These are phyloP conservation scores for Salix viminalis DNA, from an alignment of 345 rosid species.

Conservation along the genomic window DNA sequence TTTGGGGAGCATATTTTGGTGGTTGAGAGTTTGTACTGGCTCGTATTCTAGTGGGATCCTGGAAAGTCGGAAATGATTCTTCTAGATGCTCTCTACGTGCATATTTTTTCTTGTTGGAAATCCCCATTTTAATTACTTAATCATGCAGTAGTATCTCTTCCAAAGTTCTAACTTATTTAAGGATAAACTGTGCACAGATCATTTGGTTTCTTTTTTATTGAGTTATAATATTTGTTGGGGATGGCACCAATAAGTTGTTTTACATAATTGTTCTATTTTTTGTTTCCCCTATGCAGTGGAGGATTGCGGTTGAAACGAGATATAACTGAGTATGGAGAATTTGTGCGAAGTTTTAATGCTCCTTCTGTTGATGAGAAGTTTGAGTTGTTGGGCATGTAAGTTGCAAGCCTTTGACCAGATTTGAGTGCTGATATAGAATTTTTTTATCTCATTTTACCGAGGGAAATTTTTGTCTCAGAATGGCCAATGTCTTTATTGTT, in stretches of 20 bases:
- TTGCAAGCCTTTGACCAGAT: conserved; percentile 1
- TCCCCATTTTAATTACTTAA: not conserved
- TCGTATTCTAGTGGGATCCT: not conserved
- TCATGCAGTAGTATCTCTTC: not conserved
- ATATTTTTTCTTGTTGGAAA: not conserved
- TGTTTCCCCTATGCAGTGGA: conserved; percentile 51
- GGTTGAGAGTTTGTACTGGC: not conserved
- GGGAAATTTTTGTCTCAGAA: conserved; percentile 38
- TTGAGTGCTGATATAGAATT: not conserved
- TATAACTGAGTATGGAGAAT: conserved; percentile 84
- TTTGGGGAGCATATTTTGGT: not conserved
- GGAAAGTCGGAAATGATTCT: not conserved
- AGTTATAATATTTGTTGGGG: not conserved
- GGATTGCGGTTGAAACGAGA: conserved; percentile 96
- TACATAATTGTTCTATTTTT: conserved; percentile 11
- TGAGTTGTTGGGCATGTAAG: conserved; percentile 89
- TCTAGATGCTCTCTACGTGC: not conserved
- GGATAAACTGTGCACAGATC: not conserved
- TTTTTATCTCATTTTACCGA: not conserved
- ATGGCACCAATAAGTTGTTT: not conserved
- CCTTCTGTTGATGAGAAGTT: conserved; percentile 95
- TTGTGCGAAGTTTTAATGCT: conserved; percentile 78
- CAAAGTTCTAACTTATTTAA: not conserved
- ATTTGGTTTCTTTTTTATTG: conserved; percentile 33
- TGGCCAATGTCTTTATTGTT: conserved; percentile 92